These are phyloP conservation scores for Apiotrichum gamsii DNA, from an alignment of 1,284 basidiomycete genomes.

Conservation along the genomic window DNA sequence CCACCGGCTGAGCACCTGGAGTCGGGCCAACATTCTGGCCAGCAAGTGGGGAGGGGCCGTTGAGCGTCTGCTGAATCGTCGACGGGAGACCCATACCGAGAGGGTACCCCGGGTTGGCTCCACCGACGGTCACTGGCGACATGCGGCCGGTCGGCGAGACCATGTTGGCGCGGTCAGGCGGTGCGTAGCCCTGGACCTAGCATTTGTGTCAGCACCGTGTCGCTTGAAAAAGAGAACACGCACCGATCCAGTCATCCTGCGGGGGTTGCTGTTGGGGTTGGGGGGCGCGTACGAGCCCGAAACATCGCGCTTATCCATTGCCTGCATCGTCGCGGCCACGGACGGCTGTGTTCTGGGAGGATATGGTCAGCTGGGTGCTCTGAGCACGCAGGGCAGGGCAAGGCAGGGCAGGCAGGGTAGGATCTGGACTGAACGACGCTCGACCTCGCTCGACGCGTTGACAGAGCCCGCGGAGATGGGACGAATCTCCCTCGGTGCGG, in stretches of 20 bases:
- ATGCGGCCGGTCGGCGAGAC: conserved; percentile 6
- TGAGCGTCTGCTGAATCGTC: conserved; percentile 6
- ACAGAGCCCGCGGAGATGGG: too few species aligned
- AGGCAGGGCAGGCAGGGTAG: too few species aligned
- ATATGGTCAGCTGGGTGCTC: too few species aligned
- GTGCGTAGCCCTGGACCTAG: not conserved
- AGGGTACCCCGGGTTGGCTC: not conserved
- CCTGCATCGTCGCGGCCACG: conserved; percentile 1
- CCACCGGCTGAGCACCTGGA: conserved; percentile 1
- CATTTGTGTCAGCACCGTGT: too few species aligned
- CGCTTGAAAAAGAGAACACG: not conserved
- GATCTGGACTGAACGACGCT: too few species aligned
- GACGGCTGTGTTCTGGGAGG: conserved; percentile 6
- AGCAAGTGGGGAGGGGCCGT: conserved; percentile 1
- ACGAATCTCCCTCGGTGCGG: too few species aligned
- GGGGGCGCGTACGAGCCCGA: conserved; percentile 10
- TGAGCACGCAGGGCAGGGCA: too few species aligned
- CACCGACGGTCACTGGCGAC: conserved; percentile 6
- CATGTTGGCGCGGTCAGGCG: conserved; percentile 2
- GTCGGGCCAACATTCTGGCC: not conserved
- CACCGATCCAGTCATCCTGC: conserved; percentile 12
- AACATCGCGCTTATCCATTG: conserved; percentile 5
- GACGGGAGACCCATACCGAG: conserved; percentile 14
- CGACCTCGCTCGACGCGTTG: too few species aligned
- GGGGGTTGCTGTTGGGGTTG: conserved; percentile 1